Conservation (phyloP, 208 protist genomes). For the Leishmania tropica region DNA sequence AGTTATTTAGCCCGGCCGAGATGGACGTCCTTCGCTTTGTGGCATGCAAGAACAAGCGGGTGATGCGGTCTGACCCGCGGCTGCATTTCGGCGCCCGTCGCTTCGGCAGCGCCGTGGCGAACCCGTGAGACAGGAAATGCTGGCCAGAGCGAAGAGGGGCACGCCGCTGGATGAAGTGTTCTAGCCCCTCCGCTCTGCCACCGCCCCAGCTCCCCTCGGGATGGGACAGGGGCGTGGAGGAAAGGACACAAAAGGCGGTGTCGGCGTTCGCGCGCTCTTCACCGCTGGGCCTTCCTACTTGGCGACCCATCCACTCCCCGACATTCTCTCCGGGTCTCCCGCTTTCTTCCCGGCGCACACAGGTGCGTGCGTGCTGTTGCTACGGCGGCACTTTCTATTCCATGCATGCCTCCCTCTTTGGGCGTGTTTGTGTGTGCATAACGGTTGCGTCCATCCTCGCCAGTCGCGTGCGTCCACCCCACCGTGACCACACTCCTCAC, state of each 20-base stretch:
- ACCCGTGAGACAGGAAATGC: background rate
- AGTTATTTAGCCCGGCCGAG: constrained; percentile 40
- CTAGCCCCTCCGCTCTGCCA: constrained; percentile 1
- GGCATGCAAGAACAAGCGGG: constrained; percentile 32
- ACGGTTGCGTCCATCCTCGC: background rate
- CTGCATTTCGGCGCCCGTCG: constrained; percentile 56
- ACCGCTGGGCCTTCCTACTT: background rate
- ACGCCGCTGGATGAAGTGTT: background rate
- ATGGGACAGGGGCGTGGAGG: background rate
- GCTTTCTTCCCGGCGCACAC: background rate
- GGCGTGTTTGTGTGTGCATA: background rate
- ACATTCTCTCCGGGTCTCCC: background rate
- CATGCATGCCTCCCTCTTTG: background rate
- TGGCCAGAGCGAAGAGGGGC: background rate
- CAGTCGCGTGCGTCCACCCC: background rate
- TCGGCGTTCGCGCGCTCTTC: background rate
- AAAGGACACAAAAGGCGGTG: background rate
- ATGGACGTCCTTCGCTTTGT: constrained; percentile 34
- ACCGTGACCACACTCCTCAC: background rate
- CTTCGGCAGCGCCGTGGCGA: constrained; percentile 12
- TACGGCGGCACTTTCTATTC: background rate
- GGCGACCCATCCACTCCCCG: background rate
- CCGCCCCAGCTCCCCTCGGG: background rate
- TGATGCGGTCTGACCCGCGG: constrained; percentile 40
- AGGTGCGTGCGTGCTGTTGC: background rate